These are phyloP conservation scores for Tricholomella constricta DNA, from an alignment of 768 basidiomycete genomes.

Conservation along the genomic window DNA sequence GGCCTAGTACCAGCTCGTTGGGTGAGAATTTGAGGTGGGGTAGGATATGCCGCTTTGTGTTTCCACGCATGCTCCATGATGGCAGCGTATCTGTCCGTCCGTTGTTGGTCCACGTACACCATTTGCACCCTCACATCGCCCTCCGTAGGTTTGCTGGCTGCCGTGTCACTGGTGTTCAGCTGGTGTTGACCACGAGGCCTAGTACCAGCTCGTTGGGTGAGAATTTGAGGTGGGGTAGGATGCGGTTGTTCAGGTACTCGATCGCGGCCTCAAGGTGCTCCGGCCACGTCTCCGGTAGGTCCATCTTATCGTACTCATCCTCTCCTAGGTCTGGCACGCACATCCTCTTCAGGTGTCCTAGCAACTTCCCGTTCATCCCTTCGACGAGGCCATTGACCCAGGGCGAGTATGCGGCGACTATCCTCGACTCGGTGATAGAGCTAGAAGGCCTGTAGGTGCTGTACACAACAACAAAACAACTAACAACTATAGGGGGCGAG, in stretches of 20 bases:
- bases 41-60: too few species aligned
- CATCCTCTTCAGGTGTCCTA: conserved; percentile 25
- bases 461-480: too few species aligned
- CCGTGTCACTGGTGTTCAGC: conserved; percentile 11
- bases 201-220: too few species aligned
- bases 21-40: too few species aligned
- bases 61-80: too few species aligned
- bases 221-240: conserved; percentile 29
- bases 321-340: conserved; percentile 30
- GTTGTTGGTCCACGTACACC: too few species aligned
- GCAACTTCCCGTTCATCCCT: conserved; percentile 32
- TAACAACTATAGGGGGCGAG: too few species aligned
- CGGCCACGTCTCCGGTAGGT: conserved; percentile 32
- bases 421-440: neutral
- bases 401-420: conserved; percentile 31
- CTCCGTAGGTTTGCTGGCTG: neutral
- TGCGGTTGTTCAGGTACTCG: conserved; percentile 19
- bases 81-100: too few species aligned
- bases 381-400: too few species aligned
- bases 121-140: conserved; percentile 22
- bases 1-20: conserved; percentile 33
- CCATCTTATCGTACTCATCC: conserved; percentile 12
- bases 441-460: too few species aligned
- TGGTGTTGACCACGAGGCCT: too few species aligned
- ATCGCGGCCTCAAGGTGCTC: conserved; percentile 31